Percentiles rank a stretch among this genome's conserved stretches.
Conservation (phyloP, 2,329 filamentous ascomycete genomes). For the Cytospora mali region DNA sequence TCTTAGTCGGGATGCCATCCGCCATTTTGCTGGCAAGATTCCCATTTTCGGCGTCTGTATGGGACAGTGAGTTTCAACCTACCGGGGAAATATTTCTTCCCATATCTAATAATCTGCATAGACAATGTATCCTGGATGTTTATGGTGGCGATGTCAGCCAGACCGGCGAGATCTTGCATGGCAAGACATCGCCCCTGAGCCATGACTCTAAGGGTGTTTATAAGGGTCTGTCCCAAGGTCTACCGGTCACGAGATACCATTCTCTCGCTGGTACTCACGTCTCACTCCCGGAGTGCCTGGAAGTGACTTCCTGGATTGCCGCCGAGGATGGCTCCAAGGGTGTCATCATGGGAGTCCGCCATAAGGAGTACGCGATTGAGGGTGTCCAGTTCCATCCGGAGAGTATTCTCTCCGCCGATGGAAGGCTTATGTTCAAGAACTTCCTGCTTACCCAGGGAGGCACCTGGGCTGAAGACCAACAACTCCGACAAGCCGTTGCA, state of each 20-base stretch:
- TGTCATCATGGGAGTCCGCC: slow-evolving; percentile 95
- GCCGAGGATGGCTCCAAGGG: slow-evolving; percentile 76
- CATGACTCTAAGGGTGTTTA: slow-evolving; percentile 96
- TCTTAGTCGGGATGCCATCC: slow-evolving; percentile 88
- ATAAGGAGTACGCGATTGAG: slow-evolving; percentile 89
- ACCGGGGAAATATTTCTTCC: neutral
- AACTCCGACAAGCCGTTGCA: slow-evolving; percentile 48
- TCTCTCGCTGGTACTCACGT: slow-evolving; percentile 90
- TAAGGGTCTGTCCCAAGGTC: slow-evolving; percentile 72
- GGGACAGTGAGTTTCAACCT: slow-evolving; percentile 73
- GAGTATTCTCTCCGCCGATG: slow-evolving; percentile 90
- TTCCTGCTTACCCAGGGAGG: slow-evolving; percentile 87
- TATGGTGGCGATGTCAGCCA: slow-evolving; percentile 91
- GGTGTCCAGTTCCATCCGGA: slow-evolving; percentile 98
- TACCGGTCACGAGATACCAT: slow-evolving; percentile 94
- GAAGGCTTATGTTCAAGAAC: slow-evolving; percentile 87
- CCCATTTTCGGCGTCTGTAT: slow-evolving; percentile 98
- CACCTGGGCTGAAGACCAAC: slow-evolving; percentile 83
- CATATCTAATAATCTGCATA: slow-evolving; percentile 37
- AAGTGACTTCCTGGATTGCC: slow-evolving; percentile 88
- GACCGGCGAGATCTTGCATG: slow-evolving; percentile 94
- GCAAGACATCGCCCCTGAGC: slow-evolving; percentile 88
- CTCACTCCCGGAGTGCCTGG: slow-evolving; percentile 81
- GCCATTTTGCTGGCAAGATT: slow-evolving; percentile 90
- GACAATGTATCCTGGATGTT: slow-evolving; percentile 92